These are phyloP conservation scores for Aspergillus flavus DNA, from an alignment of 2,329 filamentous ascomycete species.

Conservation along the genomic window DNA sequence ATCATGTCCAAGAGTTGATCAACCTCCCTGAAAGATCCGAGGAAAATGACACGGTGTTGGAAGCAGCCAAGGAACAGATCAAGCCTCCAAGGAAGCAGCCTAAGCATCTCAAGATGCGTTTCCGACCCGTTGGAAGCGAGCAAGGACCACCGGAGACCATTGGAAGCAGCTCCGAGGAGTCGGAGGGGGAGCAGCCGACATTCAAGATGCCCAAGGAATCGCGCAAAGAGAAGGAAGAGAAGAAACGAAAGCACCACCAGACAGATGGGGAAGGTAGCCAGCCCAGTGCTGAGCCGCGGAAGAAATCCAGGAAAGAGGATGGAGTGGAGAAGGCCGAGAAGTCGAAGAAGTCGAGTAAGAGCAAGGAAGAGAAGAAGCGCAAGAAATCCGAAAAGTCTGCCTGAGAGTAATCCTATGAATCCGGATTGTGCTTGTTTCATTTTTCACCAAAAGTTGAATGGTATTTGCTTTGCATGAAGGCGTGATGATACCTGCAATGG, in stretches of 20 bases:
- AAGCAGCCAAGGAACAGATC: constrained; percentile 30
- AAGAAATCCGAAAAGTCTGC: constrained; percentile 41
- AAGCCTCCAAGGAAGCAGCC: constrained; percentile 45
- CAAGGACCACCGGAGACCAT: constrained; percentile 35
- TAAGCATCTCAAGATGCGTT: constrained; percentile 48
- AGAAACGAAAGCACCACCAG: constrained; percentile 42
- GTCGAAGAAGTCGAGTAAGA: constrained; percentile 38
- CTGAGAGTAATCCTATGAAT: constrained; percentile 29
- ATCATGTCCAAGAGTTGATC: constrained; percentile 41
- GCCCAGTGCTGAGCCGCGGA: constrained; percentile 31
- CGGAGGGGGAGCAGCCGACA: constrained; percentile 36
- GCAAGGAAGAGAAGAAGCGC: constrained; percentile 43
- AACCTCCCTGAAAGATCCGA: constrained; percentile 31
- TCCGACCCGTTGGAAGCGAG: constrained; percentile 45
- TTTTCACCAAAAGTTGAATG: constrained; percentile 18
- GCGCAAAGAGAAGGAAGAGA: constrained; percentile 32
- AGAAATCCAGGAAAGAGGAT: constrained; percentile 43
- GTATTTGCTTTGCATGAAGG: constrained; percentile 41
- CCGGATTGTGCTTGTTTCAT: constrained; percentile 21
- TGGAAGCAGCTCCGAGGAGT: constrained; percentile 41
- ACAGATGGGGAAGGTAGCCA: constrained; percentile 32
- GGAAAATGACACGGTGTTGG: constrained; percentile 27
- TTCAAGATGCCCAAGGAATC: constrained; percentile 34
- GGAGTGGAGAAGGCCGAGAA: constrained; percentile 30
- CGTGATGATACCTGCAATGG: constrained; percentile 34